A percentile compares a stretch with the other conserved stretches of the same genome.
Evolutionary conservation across 2,329 filamentous ascomycete species (phyloP).

Genomic region (Cladophialophora exuberans): DNA sequence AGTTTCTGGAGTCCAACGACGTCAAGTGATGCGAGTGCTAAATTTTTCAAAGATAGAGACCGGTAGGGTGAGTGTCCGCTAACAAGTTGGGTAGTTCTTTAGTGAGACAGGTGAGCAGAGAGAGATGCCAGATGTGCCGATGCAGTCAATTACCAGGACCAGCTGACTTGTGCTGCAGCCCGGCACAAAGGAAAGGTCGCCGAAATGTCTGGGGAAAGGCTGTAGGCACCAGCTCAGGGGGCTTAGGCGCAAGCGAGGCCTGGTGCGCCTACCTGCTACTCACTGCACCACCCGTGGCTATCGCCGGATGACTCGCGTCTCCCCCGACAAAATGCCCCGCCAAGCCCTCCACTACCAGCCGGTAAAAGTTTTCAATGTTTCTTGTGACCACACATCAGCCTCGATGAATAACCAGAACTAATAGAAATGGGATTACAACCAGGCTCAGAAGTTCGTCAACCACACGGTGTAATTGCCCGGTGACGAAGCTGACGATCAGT

Average conservation of each 20-base stretch:
- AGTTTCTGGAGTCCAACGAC: neutral
- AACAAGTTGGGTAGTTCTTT: neutral
- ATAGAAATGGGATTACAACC: neutral
- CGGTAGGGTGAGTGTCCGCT: neutral
- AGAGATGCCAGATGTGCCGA: neutral
- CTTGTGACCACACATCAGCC: slow-evolving; percentile 8
- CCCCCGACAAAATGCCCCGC: neutral
- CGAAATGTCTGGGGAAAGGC: slow-evolving; percentile 5
- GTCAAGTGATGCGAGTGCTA: slow-evolving; percentile 10
- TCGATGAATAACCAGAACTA: neutral
- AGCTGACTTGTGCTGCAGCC: too few species aligned
- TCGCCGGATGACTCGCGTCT: neutral
- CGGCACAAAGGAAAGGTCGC: neutral
- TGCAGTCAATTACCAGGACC: neutral
- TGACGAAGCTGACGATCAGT: neutral
- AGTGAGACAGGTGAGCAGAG: slow-evolving; percentile 2
- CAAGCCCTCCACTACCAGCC: neutral
- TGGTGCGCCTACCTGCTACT: neutral
- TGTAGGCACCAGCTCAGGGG: slow-evolving; percentile 1
- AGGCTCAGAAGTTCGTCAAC: neutral
- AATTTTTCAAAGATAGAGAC: slow-evolving; percentile 1
- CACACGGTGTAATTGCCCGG: neutral
- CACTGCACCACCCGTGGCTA: neutral
- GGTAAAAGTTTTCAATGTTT: slow-evolving; percentile 3
- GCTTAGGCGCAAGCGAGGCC: neutral